phyloP scores from a whole-genome alignment of 2,329 filamentous ascomycete genomes.

The Myotisia sp. region DNA sequence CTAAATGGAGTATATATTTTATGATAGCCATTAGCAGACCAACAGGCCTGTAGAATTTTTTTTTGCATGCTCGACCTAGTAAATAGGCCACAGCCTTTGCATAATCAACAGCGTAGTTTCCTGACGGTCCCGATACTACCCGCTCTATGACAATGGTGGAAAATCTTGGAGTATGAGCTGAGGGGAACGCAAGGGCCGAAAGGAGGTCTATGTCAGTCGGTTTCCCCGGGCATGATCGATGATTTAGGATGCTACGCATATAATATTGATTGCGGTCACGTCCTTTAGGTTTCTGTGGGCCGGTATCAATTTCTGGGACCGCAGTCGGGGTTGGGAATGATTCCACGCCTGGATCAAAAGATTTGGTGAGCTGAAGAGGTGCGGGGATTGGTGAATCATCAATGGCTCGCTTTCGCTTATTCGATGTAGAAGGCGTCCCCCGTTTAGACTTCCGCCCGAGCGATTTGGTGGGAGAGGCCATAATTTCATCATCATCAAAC shows the following conservation, averaged over 20 bases:
- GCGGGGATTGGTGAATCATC: conserved; percentile 38
- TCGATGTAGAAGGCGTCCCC: conserved; percentile 41
- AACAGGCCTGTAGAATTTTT: conserved; percentile 36
- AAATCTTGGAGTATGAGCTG: conserved; percentile 33
- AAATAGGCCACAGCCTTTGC: conserved; percentile 37
- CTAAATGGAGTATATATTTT: conserved; percentile 27
- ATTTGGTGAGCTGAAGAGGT: conserved; percentile 30
- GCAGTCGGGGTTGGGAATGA: conserved; percentile 14
- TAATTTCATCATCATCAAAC: conserved; percentile 49
- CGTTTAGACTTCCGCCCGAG: conserved; percentile 33
- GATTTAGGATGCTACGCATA: conserved; percentile 42
- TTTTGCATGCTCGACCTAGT: conserved; percentile 43
- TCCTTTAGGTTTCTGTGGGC: conserved; percentile 15
- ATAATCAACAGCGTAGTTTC: conserved; percentile 36
- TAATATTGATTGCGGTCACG: conserved; percentile 24
- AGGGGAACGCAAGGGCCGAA: conserved; percentile 39
- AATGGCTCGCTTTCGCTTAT: conserved; percentile 43
- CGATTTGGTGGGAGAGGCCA: conserved; percentile 42
- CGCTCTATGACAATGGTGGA: conserved; percentile 42
- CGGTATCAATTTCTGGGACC: conserved; percentile 13
- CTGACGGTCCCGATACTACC: conserved; percentile 29
- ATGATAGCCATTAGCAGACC: conserved; percentile 30
- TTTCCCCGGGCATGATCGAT: conserved; percentile 35
- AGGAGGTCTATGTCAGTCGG: conserved; percentile 43
- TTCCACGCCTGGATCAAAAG: conserved; percentile 14